These are phyloP conservation scores for Plantago elongata DNA, from an alignment of 257 asterid genomes.

Conservation along the genomic window DNA sequence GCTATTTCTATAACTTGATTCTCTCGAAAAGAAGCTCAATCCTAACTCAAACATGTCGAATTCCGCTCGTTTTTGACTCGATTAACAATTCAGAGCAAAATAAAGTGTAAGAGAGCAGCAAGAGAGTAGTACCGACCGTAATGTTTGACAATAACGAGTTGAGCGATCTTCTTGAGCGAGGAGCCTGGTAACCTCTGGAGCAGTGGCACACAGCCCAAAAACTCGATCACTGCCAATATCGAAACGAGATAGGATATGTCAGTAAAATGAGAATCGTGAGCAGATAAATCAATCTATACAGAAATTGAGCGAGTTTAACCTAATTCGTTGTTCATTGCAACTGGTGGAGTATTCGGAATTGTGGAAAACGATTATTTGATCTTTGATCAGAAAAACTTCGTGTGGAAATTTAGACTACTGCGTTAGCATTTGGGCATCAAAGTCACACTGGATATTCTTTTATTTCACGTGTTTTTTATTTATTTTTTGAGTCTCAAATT, in stretches of 20 bases:
- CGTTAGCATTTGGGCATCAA: too few species aligned
- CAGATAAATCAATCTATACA: not conserved
- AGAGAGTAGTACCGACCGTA: slow-evolving; percentile 42
- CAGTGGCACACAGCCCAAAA: slow-evolving; percentile 83
- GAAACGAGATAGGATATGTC: not conserved
- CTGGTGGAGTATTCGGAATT: too few species aligned
- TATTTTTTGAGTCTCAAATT: too few species aligned
- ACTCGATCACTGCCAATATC: slow-evolving; percentile 62
- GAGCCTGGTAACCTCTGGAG: slow-evolving; percentile 83
- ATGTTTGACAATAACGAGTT: slow-evolving; percentile 49
- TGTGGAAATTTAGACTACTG: too few species aligned
- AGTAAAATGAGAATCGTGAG: not conserved
- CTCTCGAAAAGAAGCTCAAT: too few species aligned
- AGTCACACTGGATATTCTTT: too few species aligned
- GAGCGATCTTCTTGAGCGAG: slow-evolving; percentile 68
- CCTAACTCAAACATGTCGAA: too few species aligned
- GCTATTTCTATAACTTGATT: too few species aligned
- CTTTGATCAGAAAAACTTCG: too few species aligned
- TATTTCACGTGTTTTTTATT: too few species aligned
- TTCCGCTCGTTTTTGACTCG: too few species aligned
- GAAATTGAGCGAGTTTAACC: not conserved
- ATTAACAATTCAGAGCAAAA: not conserved
- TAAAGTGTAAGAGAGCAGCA: not conserved
- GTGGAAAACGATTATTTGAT: too few species aligned
- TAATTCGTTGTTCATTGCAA: slow-evolving; percentile 5